These are phyloP conservation scores for Tulasnella sp. DNA, from an alignment of 768 basidiomycete species.

Conservation along the genomic window DNA sequence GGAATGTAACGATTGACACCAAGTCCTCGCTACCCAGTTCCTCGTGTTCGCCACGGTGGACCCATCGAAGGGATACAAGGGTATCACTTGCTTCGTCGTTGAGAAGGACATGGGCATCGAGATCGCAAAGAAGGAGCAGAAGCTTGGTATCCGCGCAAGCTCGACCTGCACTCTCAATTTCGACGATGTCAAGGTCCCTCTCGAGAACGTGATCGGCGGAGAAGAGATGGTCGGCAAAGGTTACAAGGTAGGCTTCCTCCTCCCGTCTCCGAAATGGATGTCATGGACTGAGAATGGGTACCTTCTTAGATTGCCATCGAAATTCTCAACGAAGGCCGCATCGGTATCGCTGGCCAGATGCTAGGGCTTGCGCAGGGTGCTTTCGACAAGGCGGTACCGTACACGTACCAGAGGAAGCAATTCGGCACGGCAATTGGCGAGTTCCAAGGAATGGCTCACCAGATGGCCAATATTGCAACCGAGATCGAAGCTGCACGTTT, in stretches of 20 bases:
- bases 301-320: conserved; percentile 80
- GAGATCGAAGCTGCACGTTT: conserved; percentile 90
- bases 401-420: conserved; percentile 91
- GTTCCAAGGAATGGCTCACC: conserved; percentile 96
- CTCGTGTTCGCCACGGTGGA: conserved; percentile 93
- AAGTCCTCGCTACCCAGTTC: conserved; percentile 47
- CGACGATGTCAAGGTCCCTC: conserved; percentile 75
- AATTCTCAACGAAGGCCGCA: conserved; percentile 69
- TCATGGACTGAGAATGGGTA: not conserved
- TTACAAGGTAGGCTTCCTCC: conserved; percentile 64
- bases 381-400: conserved; percentile 93
- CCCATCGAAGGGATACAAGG: conserved; percentile 88
- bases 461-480: conserved; percentile 86
- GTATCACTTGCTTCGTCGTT: conserved; percentile 96
- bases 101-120: conserved; percentile 96
- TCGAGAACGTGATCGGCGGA: conserved; percentile 88
- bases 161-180: conserved; percentile 95
- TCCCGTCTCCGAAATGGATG: not conserved
- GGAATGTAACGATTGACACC: not conserved
- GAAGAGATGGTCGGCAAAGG: conserved; percentile 71
- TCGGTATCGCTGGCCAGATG: conserved; percentile 99
- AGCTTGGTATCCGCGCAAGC: conserved; percentile 82
- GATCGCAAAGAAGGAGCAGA: conserved; percentile 41
- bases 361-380: conserved; percentile 96
- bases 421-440: conserved; percentile 93